phyloP scores from a whole-genome alignment of 2,329 filamentous ascomycete genomes.

The Ophiostoma quercus region DNA sequence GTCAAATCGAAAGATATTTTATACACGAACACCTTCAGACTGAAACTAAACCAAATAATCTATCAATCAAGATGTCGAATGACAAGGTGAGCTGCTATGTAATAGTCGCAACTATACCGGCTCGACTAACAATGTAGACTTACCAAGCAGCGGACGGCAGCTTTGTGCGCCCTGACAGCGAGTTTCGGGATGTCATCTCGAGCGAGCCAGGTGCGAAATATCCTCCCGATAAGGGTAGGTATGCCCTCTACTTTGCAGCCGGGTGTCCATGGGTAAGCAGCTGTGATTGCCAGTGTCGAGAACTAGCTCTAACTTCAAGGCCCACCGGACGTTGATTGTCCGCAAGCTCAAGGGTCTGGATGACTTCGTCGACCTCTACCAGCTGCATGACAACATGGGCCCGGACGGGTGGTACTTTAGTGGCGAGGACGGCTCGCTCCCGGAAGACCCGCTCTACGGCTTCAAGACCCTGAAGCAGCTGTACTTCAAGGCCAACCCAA shows the following conservation, averaged over 20 bases:
- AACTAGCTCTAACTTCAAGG: neutral
- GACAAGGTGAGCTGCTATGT: neutral
- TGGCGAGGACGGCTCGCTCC: constrained; percentile 44
- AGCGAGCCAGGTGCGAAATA: constrained; percentile 36
- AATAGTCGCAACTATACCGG: neutral
- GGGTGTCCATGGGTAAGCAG: neutral
- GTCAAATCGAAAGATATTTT: neutral
- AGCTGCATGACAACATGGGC: constrained; percentile 61
- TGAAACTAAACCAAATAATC: neutral
- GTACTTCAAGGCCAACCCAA: constrained; percentile 62
- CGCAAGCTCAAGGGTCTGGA: constrained; percentile 65
- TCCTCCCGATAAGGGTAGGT: neutral
- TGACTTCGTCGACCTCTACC: constrained; percentile 61
- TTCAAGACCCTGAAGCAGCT: constrained; percentile 64
- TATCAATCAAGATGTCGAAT: neutral
- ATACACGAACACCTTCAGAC: neutral
- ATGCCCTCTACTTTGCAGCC: neutral
- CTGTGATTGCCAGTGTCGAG: neutral
- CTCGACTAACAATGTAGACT: neutral
- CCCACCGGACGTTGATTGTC: neutral
- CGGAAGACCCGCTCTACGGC: constrained; percentile 57
- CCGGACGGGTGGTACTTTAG: constrained; percentile 51
- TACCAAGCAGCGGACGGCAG: constrained; percentile 36
- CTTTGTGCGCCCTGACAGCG: constrained; percentile 49
- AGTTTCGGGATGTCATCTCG: constrained; percentile 54